phyloP scores from a whole-genome alignment of 495 filamentous ascomycete genomes.

The Bacidia gigantensis region DNA sequence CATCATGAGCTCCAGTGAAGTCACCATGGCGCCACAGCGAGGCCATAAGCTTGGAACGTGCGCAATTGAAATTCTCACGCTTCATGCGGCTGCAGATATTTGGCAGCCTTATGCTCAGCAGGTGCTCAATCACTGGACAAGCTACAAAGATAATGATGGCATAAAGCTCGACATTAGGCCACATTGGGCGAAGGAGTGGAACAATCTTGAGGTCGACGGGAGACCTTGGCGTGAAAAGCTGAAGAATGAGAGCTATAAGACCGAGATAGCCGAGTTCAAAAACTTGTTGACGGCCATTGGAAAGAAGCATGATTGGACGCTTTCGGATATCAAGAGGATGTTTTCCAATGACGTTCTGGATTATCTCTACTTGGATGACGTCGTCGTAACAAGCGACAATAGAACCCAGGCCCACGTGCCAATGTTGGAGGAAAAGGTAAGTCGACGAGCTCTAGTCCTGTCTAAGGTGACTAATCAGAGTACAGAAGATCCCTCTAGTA shows the following conservation, averaged over 20 bases:
- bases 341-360: constrained; percentile 34
- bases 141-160: constrained; percentile 24
- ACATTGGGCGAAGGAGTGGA: constrained; percentile 45
- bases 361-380: too few species aligned
- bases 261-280: constrained; percentile 31
- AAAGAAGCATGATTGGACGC: constrained; percentile 30
- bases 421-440: too few species aligned
- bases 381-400: too few species aligned
- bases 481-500: too few species aligned
- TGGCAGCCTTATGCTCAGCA: constrained; percentile 34
- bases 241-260: constrained; percentile 31
- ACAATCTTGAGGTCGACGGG: constrained; percentile 19
- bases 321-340: constrained; percentile 28
- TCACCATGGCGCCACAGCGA: constrained; percentile 39
- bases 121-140: constrained; percentile 34
- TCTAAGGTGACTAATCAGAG: too few species aligned
- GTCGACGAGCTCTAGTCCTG: too few species aligned
- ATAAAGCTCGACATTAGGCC: constrained; percentile 28
- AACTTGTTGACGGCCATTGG: constrained; percentile 29
- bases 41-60: constrained; percentile 36
- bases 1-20: constrained; percentile 35
- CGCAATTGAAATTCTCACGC: constrained; percentile 37
- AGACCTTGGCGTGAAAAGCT: constrained; percentile 25
- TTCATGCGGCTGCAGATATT: constrained; percentile 28
- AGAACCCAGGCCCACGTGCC: too few species aligned